Conservation (phyloP, 352 stramenopile genomes). For the Globisporangium iwayamae region DNA sequence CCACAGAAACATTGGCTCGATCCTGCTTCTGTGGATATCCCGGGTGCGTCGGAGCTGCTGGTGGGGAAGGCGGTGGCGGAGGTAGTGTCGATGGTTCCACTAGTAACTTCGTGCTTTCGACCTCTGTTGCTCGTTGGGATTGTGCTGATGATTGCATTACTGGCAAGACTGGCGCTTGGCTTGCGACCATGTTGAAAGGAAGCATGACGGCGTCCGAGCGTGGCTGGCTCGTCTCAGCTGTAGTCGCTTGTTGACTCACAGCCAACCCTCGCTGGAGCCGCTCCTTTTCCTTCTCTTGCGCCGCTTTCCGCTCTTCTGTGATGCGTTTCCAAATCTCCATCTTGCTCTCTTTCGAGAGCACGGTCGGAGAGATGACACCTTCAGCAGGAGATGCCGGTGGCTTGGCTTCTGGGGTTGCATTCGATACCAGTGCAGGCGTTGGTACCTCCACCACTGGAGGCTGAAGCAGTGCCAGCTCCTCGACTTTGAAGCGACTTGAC, state of each 20-base stretch:
- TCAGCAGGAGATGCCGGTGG: background rate
- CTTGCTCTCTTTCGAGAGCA: conserved; percentile 48
- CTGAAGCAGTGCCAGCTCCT: conserved; percentile 13
- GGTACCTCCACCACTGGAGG: background rate
- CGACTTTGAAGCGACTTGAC: conserved; percentile 16
- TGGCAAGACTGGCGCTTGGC: background rate
- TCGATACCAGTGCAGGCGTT: background rate
- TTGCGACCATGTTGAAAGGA: background rate
- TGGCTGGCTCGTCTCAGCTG: background rate
- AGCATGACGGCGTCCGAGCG: background rate
- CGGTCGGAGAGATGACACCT: background rate
- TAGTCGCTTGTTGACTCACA: background rate
- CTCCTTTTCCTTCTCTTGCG: conserved; percentile 23
- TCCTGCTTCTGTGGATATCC: background rate
- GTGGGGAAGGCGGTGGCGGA: conserved; percentile 1
- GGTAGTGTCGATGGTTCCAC: background rate
- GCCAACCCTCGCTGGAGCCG: conserved; percentile 15
- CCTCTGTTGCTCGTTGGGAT: background rate
- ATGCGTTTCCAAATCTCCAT: conserved; percentile 68
- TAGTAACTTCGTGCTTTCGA: background rate
- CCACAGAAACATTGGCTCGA: background rate
- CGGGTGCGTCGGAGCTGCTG: background rate
- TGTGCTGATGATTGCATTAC: background rate
- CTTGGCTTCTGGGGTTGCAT: background rate
- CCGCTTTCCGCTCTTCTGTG: conserved; percentile 38